Evolutionary conservation across 2,329 filamentous ascomycete species (phyloP).

Genomic region (Emmonsiellopsis sp.): DNA sequence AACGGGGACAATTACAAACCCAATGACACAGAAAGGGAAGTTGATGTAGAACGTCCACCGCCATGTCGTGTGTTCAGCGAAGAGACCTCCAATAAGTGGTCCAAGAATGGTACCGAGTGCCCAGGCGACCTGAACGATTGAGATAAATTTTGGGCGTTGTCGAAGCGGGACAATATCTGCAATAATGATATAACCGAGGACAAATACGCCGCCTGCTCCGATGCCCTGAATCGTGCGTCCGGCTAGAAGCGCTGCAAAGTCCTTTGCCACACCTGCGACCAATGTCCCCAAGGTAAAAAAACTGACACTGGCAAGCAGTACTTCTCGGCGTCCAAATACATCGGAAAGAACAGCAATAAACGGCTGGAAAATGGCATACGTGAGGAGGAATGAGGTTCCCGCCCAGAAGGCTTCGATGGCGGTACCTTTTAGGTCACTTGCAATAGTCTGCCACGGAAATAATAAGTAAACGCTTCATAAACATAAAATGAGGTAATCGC

Average conservation of each 20-base stretch:
- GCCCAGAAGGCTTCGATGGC: conserved; percentile 54
- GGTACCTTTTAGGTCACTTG: conserved; percentile 37
- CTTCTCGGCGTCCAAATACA: conserved; percentile 41
- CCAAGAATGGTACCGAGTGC: conserved; percentile 29
- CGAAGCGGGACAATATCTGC: conserved; percentile 35
- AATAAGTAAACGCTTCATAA: not conserved
- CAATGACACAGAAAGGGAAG: conserved; percentile 45
- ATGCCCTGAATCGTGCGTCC: conserved; percentile 35
- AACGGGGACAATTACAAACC: conserved; percentile 37
- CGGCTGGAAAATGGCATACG: conserved; percentile 31
- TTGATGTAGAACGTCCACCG: conserved; percentile 59
- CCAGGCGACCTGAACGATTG: conserved; percentile 28
- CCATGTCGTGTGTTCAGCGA: conserved; percentile 31
- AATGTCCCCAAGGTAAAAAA: conserved; percentile 37
- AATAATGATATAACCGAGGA: conserved; percentile 33
- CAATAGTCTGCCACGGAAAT: conserved; percentile 27
- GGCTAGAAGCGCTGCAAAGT: conserved; percentile 37
- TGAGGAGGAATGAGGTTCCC: conserved; percentile 49
- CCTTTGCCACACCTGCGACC: conserved; percentile 28
- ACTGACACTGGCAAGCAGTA: conserved; percentile 28
- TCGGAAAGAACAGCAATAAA: conserved; percentile 42
- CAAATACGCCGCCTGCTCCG: conserved; percentile 36
- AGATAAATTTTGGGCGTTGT: conserved; percentile 27
- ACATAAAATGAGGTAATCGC: not conserved
- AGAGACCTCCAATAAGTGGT: conserved; percentile 11